Conservation (phyloP, 306 rosid species). For the Ormosia emarginata region DNA sequence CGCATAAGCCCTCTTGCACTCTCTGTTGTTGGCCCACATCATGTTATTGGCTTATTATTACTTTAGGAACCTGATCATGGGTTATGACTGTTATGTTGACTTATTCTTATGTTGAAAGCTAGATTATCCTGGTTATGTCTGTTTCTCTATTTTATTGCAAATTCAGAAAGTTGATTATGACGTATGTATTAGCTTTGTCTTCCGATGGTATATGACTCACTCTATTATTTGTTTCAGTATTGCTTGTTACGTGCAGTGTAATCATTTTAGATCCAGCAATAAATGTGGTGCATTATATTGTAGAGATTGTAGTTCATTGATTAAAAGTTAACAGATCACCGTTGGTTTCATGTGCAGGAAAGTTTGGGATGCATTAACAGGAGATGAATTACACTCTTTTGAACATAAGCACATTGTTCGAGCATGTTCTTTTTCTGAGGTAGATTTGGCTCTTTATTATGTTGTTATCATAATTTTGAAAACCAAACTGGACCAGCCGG, state of each 20-base stretch:
- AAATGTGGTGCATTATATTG: not conserved
- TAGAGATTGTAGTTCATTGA: not conserved
- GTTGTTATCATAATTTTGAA: not conserved
- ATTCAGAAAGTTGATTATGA: not conserved
- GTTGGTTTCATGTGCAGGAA: conserved; percentile 59
- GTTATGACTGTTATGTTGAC: conserved; percentile 1
- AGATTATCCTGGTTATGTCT: not conserved
- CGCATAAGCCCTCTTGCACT: not conserved
- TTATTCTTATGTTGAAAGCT: not conserved
- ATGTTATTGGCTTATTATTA: not conserved
- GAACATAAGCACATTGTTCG: conserved; percentile 99
- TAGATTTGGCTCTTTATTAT: conserved; percentile 5
- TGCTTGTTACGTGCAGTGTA: not conserved
- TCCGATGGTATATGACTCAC: not conserved
- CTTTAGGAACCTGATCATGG: not conserved
- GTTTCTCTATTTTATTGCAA: not conserved
- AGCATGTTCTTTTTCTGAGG: conserved; percentile 96
- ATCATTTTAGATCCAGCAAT: not conserved
- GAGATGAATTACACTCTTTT: conserved; percentile 87
- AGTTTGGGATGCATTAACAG: conserved; percentile 97
- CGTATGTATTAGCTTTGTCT: not conserved
- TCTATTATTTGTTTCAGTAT: not conserved
- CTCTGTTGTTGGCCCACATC: not conserved
- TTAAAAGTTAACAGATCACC: not conserved
- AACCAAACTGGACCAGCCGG: not conserved